These are phyloP conservation scores for Fusarium clavum DNA, from an alignment of 2,329 filamentous ascomycete genomes.

Conservation along the genomic window DNA sequence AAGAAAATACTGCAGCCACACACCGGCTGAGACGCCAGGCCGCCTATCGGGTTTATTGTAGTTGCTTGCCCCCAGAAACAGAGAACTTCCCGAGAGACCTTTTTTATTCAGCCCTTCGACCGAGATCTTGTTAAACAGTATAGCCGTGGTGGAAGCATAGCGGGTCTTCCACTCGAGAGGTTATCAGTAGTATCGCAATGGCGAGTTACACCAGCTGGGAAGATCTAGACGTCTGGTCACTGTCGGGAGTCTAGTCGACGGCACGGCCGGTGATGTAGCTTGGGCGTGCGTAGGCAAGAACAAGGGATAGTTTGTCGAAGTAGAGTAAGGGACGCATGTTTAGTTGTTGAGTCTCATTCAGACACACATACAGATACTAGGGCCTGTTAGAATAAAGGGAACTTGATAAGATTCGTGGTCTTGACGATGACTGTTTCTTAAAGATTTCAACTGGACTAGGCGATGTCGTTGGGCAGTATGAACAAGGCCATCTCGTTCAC, in stretches of 20 bases:
- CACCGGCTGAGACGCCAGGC: constrained; percentile 19
- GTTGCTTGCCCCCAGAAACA: constrained; percentile 34
- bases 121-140: constrained; percentile 27
- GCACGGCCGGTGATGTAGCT: constrained; percentile 24
- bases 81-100: constrained; percentile 25
- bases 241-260: constrained; percentile 19
- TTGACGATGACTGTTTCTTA: neutral
- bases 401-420: neutral
- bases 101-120: constrained; percentile 31
- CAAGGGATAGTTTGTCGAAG: constrained; percentile 3
- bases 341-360: neutral
- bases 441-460: neutral
- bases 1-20: constrained; percentile 40
- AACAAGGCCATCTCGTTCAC: too few relatives aligned
- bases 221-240: constrained; percentile 28
- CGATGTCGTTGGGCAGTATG: too few relatives aligned
- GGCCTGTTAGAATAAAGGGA: neutral
- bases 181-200: constrained; percentile 13
- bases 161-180: constrained; percentile 27
- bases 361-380: neutral
- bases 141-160: constrained; percentile 27
- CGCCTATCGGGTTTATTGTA: constrained; percentile 3
- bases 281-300: constrained; percentile 8
- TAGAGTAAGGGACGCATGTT: neutral
- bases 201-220: constrained; percentile 21